Base-by-base conservation (phyloP, 345 rosid genomes). In the Linum usitatissimum region DNA sequence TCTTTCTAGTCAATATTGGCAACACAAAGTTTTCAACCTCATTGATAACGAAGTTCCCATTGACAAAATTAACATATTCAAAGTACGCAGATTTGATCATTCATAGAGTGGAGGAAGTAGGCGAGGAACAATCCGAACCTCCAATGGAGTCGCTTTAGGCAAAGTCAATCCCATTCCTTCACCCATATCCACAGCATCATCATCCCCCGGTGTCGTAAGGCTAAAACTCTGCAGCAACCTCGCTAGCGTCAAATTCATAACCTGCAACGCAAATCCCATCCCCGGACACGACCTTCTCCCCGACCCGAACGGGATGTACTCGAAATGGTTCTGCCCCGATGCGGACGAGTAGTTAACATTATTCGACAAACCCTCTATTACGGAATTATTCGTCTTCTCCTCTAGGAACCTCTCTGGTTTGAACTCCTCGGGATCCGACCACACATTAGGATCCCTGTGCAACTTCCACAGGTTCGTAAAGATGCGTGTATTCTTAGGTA, bases 371-470 rank as follows among this genome's bases (percentile, higher is more conserved):
- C 15, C 51, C 2, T 23, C 28, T 23, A 23, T 23, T 3, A 45
- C 10, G 4, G 17, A 45, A 45, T 45, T 15, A 45, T 0, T 10
- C 13, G 2, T 15, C 0, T 45, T 3, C 6, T 42, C 49, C 8
- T 8, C 49, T 28, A 73, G 73, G 36, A 77, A 77, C 21, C 81
- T 71, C 61, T 71, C 76, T 0, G 76, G 76, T 55, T 38, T 14
- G 61, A 71, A 77, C 57, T 63, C 62, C 0, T 66, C 53, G 30
- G 71, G 75, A 62, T 63, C 63, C 9, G 57, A 57, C 75, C 75
- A 71, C 12, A 66, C 13, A 2, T 66, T 39, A 1, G 75, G 75
- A 42, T 71, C 68, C 40, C 71, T 51, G 19, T 71, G 75, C 30
- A 71, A 30, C 59, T 71, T 71, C 71, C 71, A 66, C 15, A 71